These are phyloP conservation scores for Cadophora luteo-olivacea DNA, from an alignment of 2,329 filamentous ascomycete genomes.

Conservation along the genomic window DNA sequence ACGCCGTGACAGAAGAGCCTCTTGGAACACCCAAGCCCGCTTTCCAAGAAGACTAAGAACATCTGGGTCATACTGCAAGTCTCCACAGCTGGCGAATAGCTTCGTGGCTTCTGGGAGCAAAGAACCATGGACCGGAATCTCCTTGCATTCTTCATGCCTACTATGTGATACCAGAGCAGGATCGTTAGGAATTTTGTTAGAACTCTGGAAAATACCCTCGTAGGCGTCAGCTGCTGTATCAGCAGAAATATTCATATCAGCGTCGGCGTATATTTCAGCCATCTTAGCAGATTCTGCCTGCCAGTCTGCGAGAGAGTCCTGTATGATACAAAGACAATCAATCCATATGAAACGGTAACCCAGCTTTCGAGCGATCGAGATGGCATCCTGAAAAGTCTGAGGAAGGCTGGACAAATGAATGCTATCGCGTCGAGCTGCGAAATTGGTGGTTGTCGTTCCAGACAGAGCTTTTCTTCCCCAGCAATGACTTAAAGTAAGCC, in stretches of 20 bases:
- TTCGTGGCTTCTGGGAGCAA: not conserved
- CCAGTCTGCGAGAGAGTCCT: not conserved
- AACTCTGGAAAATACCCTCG: not conserved
- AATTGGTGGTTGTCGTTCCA: not conserved
- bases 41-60: not conserved
- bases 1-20: not conserved
- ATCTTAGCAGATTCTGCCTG: not conserved
- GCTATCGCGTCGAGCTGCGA: not conserved
- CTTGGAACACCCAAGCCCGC: not conserved
- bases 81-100: not conserved
- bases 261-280: not conserved
- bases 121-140: too few species aligned
- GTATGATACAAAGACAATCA: not conserved
- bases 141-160: too few species aligned
- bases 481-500: not conserved
- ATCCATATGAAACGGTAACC: not conserved
- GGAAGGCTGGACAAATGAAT: not conserved
- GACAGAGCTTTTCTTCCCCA: not conserved
- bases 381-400: not conserved
- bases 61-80: not conserved
- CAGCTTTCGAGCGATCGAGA: not conserved
- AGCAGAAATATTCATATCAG: not conserved
- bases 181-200: not conserved
- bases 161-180: too few species aligned
- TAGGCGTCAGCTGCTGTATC: not conserved